Evolutionary conservation across 805 yeast genomes (phyloP).

Genomic region (Starmerella etchellsii): DNA sequence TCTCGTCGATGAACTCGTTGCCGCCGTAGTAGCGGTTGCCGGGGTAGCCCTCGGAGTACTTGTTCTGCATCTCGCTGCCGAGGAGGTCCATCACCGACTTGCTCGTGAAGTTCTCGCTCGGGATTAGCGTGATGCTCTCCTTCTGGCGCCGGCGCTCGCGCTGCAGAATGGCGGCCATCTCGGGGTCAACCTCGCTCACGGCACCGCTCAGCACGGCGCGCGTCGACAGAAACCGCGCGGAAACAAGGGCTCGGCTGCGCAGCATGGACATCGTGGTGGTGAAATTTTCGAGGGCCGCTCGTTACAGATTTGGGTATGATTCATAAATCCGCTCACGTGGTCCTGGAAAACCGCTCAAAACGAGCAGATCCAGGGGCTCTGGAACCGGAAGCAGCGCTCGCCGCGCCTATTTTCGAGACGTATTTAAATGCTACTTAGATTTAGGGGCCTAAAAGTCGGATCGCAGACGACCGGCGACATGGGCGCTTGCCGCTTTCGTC

Average conservation of each 20-base stretch:
- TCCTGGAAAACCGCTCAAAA: too few species aligned
- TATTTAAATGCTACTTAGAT: too few species aligned
- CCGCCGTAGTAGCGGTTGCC: constrained; percentile 98
- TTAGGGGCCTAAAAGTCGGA: too few species aligned
- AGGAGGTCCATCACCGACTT: constrained; percentile 86
- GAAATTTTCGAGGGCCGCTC: too few species aligned
- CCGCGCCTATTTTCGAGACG: too few species aligned
- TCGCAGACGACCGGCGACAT: too few species aligned
- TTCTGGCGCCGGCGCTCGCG: constrained; percentile 77
- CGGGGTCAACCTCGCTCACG: constrained; percentile 45
- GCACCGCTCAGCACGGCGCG: constrained; percentile 16
- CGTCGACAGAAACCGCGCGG: constrained; percentile 9
- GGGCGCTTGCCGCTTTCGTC: too few species aligned
- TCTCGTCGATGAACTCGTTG: constrained; percentile 84
- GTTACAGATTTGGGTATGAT: too few species aligned
- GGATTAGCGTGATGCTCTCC: constrained; percentile 82
- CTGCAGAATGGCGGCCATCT: constrained; percentile 63
- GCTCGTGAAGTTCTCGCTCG: constrained; percentile 93
- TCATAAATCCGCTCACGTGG: too few species aligned
- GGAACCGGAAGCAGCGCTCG: too few species aligned
- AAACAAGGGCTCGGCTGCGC: not conserved
- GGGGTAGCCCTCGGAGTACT: constrained; percentile 97
- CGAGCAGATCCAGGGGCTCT: too few species aligned
- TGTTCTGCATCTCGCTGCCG: constrained; percentile 95
- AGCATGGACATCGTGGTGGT: too few species aligned